phyloP scores from a whole-genome alignment of 2,329 filamentous ascomycete genomes.

The Akanthomyces muscarius region DNA sequence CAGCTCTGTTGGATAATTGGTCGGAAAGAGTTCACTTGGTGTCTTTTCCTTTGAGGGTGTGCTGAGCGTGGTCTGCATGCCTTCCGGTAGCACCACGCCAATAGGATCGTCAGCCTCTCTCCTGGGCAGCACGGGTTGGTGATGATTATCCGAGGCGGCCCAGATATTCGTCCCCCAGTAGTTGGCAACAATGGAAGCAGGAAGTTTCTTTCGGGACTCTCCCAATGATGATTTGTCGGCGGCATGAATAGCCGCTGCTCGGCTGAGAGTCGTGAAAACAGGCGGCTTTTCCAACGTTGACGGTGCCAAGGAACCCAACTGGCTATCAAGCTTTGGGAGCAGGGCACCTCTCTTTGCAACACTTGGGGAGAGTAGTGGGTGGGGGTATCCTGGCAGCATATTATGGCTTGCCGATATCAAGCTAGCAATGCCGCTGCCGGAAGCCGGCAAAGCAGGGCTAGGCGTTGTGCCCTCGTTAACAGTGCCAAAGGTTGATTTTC shows the following conservation, averaged over 20 bases:
- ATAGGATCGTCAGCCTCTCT: conserved; percentile 38
- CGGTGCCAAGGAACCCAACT: conserved; percentile 68
- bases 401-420: conserved; percentile 82
- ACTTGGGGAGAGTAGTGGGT: conserved; percentile 28
- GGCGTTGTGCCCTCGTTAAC: conserved; percentile 32
- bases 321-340: conserved; percentile 41
- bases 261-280: conserved; percentile 79
- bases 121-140: conserved; percentile 30
- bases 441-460: conserved; percentile 35
- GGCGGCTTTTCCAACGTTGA: conserved; percentile 79
- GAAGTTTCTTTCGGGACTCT: conserved; percentile 67
- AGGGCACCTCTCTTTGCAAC: conserved; percentile 28
- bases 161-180: conserved; percentile 89
- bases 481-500: conserved; percentile 63
- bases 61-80: conserved; percentile 28
- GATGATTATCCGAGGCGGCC: conserved; percentile 36
- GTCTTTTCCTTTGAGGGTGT: conserved; percentile 30
- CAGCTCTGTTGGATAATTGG: conserved; percentile 75
- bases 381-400: conserved; percentile 60
- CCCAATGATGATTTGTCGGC: conserved; percentile 67
- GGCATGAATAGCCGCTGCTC: conserved; percentile 75
- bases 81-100: conserved; percentile 37
- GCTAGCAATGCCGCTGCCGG: conserved; percentile 69
- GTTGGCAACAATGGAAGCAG: conserved; percentile 85
- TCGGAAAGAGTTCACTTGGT: conserved; percentile 57